Evolutionary conservation across 306 rosid genomes (phyloP).

Genomic region (Castanea crenata): DNA sequence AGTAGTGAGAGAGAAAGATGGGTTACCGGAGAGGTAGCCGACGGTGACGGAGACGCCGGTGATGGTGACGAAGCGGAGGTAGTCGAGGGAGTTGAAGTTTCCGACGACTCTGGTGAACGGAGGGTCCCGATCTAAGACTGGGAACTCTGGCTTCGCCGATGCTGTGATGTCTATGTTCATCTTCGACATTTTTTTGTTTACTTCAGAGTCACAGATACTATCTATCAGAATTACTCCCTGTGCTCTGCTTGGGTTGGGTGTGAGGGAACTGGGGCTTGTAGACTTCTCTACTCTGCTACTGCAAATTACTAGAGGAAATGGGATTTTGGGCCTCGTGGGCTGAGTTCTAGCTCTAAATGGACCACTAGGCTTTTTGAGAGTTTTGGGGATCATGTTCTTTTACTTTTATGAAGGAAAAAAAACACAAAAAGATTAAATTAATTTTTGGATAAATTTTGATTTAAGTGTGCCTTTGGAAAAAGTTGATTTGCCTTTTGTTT

Average conservation of each 20-base stretch:
- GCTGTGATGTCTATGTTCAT: slow-evolving; percentile 97
- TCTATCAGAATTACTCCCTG: background rate
- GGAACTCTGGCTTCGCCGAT: slow-evolving; percentile 80
- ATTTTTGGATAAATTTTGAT: no score
- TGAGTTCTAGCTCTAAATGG: background rate
- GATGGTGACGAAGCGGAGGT: slow-evolving; percentile 80
- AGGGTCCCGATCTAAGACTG: slow-evolving; percentile 92
- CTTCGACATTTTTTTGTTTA: slow-evolving; percentile 3
- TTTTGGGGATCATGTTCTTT: no score
- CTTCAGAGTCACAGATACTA: background rate
- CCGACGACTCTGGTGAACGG: slow-evolving; percentile 86
- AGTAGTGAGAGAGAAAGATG: background rate
- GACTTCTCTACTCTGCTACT: background rate
- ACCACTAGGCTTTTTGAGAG: no score
- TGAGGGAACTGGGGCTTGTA: no score
- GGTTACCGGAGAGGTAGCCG: slow-evolving; percentile 80
- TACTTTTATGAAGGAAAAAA: no score
- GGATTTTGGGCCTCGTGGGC: background rate
- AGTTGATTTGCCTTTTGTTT: no score
- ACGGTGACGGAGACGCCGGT: slow-evolving; percentile 94
- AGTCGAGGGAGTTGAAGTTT: slow-evolving; percentile 79
- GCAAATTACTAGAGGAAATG: background rate
- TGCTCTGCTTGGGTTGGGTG: background rate
- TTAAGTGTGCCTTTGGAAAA: no score
- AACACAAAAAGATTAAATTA: no score